Conservation (phyloP, 2,329 filamentous ascomycete genomes). For the Alternaria dauci region DNA sequence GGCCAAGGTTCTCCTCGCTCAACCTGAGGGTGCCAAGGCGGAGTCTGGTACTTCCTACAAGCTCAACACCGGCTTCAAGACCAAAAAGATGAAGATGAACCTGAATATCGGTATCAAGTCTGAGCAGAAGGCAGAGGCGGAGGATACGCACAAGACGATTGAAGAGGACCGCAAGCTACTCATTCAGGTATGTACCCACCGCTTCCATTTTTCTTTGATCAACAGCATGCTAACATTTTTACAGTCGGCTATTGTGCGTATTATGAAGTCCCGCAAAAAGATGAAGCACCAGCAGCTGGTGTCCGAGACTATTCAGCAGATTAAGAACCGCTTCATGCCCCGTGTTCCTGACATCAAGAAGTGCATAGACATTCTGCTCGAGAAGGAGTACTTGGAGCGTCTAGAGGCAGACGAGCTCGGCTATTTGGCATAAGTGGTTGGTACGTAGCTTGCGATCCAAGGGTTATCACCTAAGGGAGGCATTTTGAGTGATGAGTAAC, state of each 20-base stretch:
- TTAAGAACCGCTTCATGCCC: slow-evolving; percentile 89
- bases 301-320: slow-evolving; percentile 94
- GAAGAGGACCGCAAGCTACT: slow-evolving; percentile 97
- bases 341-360: slow-evolving; percentile 98
- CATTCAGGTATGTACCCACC: slow-evolving; percentile 77
- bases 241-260: slow-evolving; percentile 96
- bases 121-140: slow-evolving; percentile 94
- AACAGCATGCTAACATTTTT: slow-evolving; percentile 39
- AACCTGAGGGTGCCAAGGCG: slow-evolving; percentile 76
- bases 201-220: neutral
- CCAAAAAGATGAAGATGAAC: slow-evolving; percentile 97
- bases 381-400: slow-evolving; percentile 98
- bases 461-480: neutral
- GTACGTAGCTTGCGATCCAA: neutral
- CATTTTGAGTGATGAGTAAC: slow-evolving; percentile 17
- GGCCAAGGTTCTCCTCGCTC: slow-evolving; percentile 83
- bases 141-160: slow-evolving; percentile 98
- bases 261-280: slow-evolving; percentile 99
- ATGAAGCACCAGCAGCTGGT: slow-evolving; percentile 98
- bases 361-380: slow-evolving; percentile 96
- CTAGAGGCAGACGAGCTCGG: slow-evolving; percentile 93
- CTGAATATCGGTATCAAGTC: slow-evolving; percentile 94
- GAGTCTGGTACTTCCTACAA: slow-evolving; percentile 80
- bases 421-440: slow-evolving; percentile 77
- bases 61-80: slow-evolving; percentile 95